Base-by-base conservation (phyloP, 2,329 filamentous ascomycete species). In the Sporothrix curviconia region DNA sequence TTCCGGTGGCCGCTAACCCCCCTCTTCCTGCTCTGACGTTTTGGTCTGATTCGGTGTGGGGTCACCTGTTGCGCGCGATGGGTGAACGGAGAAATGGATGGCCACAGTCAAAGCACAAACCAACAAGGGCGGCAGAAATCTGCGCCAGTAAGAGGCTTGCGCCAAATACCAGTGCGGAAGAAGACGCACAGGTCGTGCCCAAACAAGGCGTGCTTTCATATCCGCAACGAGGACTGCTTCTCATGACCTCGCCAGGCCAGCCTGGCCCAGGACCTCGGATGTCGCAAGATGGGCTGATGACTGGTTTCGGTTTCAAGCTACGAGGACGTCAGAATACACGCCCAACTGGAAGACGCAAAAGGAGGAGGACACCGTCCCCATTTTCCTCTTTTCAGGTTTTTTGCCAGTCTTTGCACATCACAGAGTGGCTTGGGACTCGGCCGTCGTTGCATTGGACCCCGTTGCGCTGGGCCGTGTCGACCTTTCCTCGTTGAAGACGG, bases 11-110 rank as follows among this genome's bases (percentile, higher is more conserved):
- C 22, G 24, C 49, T 32, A 24, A 3, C 28, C 9, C 25, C 54
- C 43, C 28, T 14, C 28, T 30, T 50, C 36, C 24, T 17, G 3
- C 22, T 14, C 14, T 15, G 15, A 37, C 30, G 7, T 25, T 42
- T 42, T 51, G 50, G 37, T 32, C 50, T 42, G 50, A 42, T 53
- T 44, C 39, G 39, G 51, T 42, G 39, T 54, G 51, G 51, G 39
- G 39, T 24, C n/a, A 17, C 28, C 17, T 22, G 17, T 25, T 54
- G 51, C 28, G 37, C 25, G 14, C 46, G 30, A 57, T 57, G 55
- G 55, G 55, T 57, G 55, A 57, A 57, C 55, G 55, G 55, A 52
- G 46, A 51, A 57, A 52, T 36, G 30, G 36, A 15, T 34, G 28
- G 28, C 28, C 25, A 28, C 25, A 32, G 9, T 36, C n/a, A 56